Evolutionary conservation across 768 basidiomycete genomes (phyloP), one percentile per base, ranked within the genome.

Genomic region (Cystofilobasidium capitatum): DNA sequence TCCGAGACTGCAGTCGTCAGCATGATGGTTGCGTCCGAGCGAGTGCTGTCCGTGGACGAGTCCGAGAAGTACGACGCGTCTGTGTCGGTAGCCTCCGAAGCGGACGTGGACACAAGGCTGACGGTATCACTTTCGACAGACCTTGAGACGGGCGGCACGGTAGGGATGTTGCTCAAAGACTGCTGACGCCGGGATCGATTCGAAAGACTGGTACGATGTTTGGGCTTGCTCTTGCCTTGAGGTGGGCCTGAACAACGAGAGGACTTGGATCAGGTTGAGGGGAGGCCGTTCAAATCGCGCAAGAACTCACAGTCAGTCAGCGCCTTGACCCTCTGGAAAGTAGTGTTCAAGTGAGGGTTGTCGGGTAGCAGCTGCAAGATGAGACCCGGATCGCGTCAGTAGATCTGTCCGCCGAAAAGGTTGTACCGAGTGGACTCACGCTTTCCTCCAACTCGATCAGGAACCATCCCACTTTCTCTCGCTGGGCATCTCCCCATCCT

Each of bases 391-490:
- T 44, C 8, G 12, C 9, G 36, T 54, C 24, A 54, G 51, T 54
- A 7, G 6, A 9, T 31, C 14, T 22, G n/a, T n/a, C 12, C 24
- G 49, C 13, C 26, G 17, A 64, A 6, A 22, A 54, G 22, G 35
- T 7, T 2, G 45, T 39, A 12, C 20, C 35, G 17, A 31, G 47
- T 26, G 37, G 44, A 60, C 45, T 33, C 44, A 66, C 65, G 33
- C n/a, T 24, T 26, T 49, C 58, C 36, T 66, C 65, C 8, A 66
- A 26, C 31, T 66, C 57, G 6, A n/a, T 26, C 13, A 66, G 31
- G 55, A 66, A 45, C 65, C 65, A 60, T 3, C 65, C 65, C 29
- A 60, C 65, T 44, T 60, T 66, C 5, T 44, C 55, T 31, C 65
- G 57, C 37, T 66, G 55, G 33, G 39, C 29, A 13, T 66, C 65